A percentile compares a stretch with the other conserved stretches of the same genome.
Conservation (phyloP, 106 monocot species). For the Chionographis japonica region DNA sequence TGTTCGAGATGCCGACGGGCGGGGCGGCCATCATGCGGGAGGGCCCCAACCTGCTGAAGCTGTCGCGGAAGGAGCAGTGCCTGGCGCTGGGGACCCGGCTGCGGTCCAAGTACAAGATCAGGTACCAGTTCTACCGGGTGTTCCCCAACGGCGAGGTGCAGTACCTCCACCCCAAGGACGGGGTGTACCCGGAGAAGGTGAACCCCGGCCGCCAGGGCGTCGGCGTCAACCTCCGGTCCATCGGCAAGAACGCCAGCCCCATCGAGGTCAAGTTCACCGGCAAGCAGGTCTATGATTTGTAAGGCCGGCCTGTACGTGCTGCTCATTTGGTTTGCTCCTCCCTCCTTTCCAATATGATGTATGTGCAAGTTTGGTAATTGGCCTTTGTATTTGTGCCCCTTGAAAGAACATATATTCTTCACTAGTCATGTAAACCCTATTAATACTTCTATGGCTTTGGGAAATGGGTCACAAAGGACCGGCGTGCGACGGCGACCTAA, state of each 20-base stretch:
- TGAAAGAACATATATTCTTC: too few species aligned
- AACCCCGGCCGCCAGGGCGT: constrained; percentile 86
- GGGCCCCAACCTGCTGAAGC: constrained; percentile 91
- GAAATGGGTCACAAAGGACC: too few species aligned
- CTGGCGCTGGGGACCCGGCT: constrained; percentile 81
- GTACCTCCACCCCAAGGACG: constrained; percentile 97
- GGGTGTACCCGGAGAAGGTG: constrained; percentile 97
- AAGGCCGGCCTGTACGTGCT: not conserved
- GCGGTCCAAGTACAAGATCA: constrained; percentile 97
- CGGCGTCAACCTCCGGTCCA: constrained; percentile 63
- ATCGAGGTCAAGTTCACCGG: constrained; percentile 98
- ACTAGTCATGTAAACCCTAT: too few species aligned
- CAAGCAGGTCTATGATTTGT: constrained; percentile 78
- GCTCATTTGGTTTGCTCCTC: not conserved
- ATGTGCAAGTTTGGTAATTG: not conserved
- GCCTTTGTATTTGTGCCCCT: too few species aligned
- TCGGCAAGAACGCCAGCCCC: constrained; percentile 88
- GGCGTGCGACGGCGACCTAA: too few species aligned
- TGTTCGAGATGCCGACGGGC: constrained; percentile 97
- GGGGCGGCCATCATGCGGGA: constrained; percentile 93
- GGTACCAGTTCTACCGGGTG: constrained; percentile 93
- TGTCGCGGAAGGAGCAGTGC: constrained; percentile 95
- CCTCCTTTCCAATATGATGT: not conserved
- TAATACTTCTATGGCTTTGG: too few species aligned
- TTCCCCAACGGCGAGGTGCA: constrained; percentile 98